Evolutionary conservation across 2,329 filamentous ascomycete genomes (phyloP), one percentile per base, ranked within the genome.

Genomic region (Cordyceps javanica): DNA sequence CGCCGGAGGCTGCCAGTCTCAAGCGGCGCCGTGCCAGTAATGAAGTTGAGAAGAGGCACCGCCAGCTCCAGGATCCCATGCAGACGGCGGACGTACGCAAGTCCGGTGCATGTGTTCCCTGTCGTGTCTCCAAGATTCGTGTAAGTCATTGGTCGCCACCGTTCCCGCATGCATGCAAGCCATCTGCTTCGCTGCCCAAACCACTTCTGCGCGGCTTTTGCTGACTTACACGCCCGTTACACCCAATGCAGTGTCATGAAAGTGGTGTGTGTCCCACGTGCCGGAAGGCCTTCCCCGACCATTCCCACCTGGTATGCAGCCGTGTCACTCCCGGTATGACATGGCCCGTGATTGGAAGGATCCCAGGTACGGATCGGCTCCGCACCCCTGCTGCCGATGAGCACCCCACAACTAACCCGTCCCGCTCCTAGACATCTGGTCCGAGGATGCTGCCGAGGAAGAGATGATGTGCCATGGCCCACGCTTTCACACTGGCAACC

Each of bases 21-120:
- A 73, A 73, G 62, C 69, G 72, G 59, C 70, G 72, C 61, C 67
- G 70, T 49, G 69, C 71, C 60, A 66, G 64, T 50, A 65, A 68
- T 54, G 64, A 64, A 39, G 59, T 67, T 44, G 71, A 73, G 38
- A 73, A 68, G 64, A 72, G 70, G 59, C 68, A 65, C 55, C 67
- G 72, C 50, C 70, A 73, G 56, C 66, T 75, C 26, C 65, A 65
- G 57, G 69, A 75, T 61, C 73, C 70, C 42, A 70, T 74, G 60
- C 73, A 78, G 67, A 79, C 78, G 44, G 77, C 76, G 54, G 72
- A 73, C 56, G 76, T 81, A 55, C 76, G 78, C 62, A 75, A 77
- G 64, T 71, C 70, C 63, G 74, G 75, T 59, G 76, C 78, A 34
- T 81, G 78, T 62, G 70, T 75, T 55, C 73, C 73, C 58, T 81